Evolutionary conservation across 257 asterid species (phyloP), one percentile per base, ranked within the genome.

Genomic region (Penstemon eatonii): DNA sequence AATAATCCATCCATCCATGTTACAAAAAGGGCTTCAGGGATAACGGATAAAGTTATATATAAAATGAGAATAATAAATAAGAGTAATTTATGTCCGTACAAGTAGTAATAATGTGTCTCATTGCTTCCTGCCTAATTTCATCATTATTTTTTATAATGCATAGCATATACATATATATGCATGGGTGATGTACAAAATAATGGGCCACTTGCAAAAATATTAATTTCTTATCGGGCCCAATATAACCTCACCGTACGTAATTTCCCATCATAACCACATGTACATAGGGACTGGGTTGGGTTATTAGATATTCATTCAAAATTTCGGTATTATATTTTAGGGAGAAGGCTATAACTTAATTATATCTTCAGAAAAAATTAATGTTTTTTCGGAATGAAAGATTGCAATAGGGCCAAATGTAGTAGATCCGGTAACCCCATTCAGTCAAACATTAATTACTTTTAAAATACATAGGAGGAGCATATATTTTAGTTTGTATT

Each of bases 61-160:
- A 5, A 15, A 38, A 59, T 8, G 5, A 9, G 39, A 59, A 38
- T n/a, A n/a, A n/a, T 69, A 58, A 69, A 44, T 8, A 25, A 25
- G 33, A 25, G 33, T 59, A 52, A 44, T 5, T 1, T 15, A 1
- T 5, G 13, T 45, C 65, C 75, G 75, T 68, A 74, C 74, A 25
- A 25, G 33, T 25, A 53, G 70, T 61, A 54, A 62, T 68, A 47
- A 68, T 62, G 56, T 62, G 70, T 41, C 70, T 47, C 78, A 39
- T 74, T 61, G 57, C 67, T 9, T 61, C 55, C 47, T 5, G 54
- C 43, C 73, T n/a, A 46, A 54, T 60, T 65, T 40, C 67, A 50
- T 19, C 18, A 47, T 10, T 49, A 1, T 25, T 1, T 1, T 25
- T 1, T 25, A 25, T 13, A 56, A 69, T 19, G 0, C 46, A 8